phyloP scores from a whole-genome alignment of 345 rosid genomes.

The Balakata baccata region DNA sequence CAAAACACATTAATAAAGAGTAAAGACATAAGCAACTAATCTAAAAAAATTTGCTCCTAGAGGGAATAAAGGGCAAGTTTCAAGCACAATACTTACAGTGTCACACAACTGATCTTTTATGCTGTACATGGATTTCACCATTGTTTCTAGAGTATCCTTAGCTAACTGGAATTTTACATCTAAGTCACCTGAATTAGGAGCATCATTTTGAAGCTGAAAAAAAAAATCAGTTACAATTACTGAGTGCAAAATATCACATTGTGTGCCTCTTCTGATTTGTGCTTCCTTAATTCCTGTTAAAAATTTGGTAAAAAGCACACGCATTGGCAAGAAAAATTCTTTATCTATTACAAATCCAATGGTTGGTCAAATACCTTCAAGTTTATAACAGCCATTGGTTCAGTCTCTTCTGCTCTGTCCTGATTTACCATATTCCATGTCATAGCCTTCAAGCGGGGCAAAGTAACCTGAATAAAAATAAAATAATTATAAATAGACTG shows the following conservation, averaged over 20 bases:
- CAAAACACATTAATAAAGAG: background rate
- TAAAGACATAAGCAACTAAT: background rate
- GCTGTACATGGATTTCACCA: constrained; percentile 42
- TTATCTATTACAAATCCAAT: background rate
- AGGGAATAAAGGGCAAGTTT: constrained; percentile 1
- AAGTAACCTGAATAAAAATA: constrained; percentile 34
- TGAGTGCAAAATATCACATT: background rate
- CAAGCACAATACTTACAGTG: constrained; percentile 28
- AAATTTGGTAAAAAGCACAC: background rate
- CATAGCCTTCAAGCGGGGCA: constrained; percentile 55
- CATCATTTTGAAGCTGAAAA: constrained; percentile 50
- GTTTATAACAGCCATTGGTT: constrained; percentile 48
- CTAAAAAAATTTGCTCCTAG: background rate
- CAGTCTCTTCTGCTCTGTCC: constrained; percentile 22
- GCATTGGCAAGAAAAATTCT: background rate
- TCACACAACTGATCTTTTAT: constrained; percentile 48
- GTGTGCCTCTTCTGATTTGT: background rate
- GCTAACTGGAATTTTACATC: constrained; percentile 48
- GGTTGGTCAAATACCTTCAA: constrained; percentile 38
- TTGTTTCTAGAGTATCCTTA: constrained; percentile 42
- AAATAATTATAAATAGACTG: background rate
- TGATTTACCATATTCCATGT: constrained; percentile 50
- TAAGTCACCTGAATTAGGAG: constrained; percentile 34
- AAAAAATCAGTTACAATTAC: background rate
- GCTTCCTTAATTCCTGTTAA: background rate